Base-by-base conservation (phyloP, 2,329 filamentous ascomycete genomes). In the Cytospora piceae region DNA sequence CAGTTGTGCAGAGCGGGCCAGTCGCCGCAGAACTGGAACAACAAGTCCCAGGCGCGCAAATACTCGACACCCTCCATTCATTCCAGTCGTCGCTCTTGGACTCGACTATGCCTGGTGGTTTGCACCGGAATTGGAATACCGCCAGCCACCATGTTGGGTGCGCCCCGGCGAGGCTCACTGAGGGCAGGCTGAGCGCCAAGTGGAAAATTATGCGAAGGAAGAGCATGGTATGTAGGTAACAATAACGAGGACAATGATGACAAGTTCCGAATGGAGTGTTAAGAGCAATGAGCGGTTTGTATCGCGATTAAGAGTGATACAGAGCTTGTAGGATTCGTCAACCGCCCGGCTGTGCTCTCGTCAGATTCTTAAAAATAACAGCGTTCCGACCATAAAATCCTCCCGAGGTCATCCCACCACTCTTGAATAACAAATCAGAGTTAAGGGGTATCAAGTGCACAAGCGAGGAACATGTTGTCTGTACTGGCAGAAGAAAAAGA, bases 61-160 rank as follows among this genome's bases (percentile, higher is more conserved):
- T 65, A 15, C 63, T 63, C n/a, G 66, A 66, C 8, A 67, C 59
- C 22, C 59, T 60, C 66, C 66, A 66, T 51, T 63, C 66, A 20
- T 31, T 58, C 63, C 63, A 63, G 17, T 67, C 63, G 15, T 57
- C 24, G 24, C 39, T 59, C 14, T 24, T 60, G 1, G 51, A 29
- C 29, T 67, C 59, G 51, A 67, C 66, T n/a, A 62, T 37, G 34
- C 29, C 32, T 6, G 59, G 66, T 14, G 66, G 56, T 24, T 67
- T 63, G 63, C 66, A 67, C 11, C 59, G 49, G 59, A 57, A 67
- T 29, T 63, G 56, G 53, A 42, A 67, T 2, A 64, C 59, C n/a
- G 63, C 66, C 12, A 67, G 7, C 22, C 32, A 60, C 63, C 66
- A 67, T 11, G 60, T 60, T 31, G 66, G 59, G 24, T 57, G 53